Evolutionary conservation across 345 rosid genomes (phyloP), one percentile per base, ranked within the genome.

Genomic region (Eucalyptus dawsonii): DNA sequence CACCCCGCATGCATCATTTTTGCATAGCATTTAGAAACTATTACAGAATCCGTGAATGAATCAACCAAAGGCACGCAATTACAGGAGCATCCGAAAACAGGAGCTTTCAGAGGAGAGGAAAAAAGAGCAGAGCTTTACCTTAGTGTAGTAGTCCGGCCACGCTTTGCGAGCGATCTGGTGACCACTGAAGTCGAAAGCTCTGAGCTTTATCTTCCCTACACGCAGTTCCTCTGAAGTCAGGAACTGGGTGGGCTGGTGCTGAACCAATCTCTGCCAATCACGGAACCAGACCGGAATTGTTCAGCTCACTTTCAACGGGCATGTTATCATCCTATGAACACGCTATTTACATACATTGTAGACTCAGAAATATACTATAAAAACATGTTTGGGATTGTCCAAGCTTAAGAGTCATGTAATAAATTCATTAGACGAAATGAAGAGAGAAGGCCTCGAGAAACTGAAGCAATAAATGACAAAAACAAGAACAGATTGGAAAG

Each of bases 151-250:
- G 62, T 93, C 93, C 50, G 89, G 92, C 94, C 94, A 93, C 24
- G 90, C 92, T 47, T 94, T 69, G 22, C 93, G 94, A 89, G 93
- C 94, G 27, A 93, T 93, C 91, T 88, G 91, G 44, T 90, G 93
- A 45, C 94, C 94, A 13, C 94, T 90, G 88, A 93, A 80, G 91
- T 93, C 94, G 86, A 93, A 91, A 50, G 94, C 94, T 90, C 90
- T 93, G 87, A 93, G 90, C 89, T 93, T 93, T 51, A 92, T 91
- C n/a, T 92, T 90, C 67, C 94, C 94, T 50, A 93, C 90, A 60
- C 91, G 89, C 49, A 93, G 92, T 89, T 93, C 94, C 90, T 91
- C 94, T 2, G 94, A 92, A 14, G 92, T 93, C 6, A 93, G 93
- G 86, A 91, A 90, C 90, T 92, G 93, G 7, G 93, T 92, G 27